phyloP scores from a whole-genome alignment of 2,329 filamentous ascomycete genomes.

The Xylariaceae sp. region DNA sequence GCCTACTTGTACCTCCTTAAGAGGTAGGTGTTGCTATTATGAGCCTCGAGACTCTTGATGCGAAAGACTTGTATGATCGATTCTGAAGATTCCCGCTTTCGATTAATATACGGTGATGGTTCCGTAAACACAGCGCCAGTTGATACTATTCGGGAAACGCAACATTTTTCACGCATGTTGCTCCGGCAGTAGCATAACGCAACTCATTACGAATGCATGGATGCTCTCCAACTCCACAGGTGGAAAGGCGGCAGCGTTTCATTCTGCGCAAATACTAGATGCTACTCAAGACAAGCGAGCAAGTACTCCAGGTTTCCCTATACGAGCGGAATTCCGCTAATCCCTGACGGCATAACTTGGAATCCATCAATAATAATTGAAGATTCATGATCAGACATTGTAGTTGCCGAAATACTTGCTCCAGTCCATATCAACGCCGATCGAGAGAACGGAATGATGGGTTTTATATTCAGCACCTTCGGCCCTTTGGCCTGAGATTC shows the following conservation, averaged over 20 bases:
- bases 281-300: neutral
- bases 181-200: neutral
- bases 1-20: neutral
- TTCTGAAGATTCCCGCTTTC: neutral
- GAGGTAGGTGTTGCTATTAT: neutral
- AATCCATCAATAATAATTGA: slow-evolving; percentile 16
- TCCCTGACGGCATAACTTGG: slow-evolving; percentile 10
- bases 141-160: neutral
- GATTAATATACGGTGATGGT: neutral
- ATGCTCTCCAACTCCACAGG: neutral
- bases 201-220: neutral
- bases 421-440: neutral
- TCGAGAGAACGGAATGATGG: neutral
- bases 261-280: neutral
- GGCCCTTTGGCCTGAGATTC: neutral
- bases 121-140: neutral
- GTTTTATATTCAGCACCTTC: neutral
- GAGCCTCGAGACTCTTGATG: neutral
- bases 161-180: neutral
- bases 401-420: neutral
- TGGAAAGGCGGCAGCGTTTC: neutral
- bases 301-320: neutral
- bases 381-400: neutral
- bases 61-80: neutral
- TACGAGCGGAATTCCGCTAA: slow-evolving; percentile 1